A percentile compares a stretch with the other conserved stretches of the same genome.
phyloP scores from a whole-genome alignment of 257 asterid genomes.

The Solanum commersonii region DNA sequence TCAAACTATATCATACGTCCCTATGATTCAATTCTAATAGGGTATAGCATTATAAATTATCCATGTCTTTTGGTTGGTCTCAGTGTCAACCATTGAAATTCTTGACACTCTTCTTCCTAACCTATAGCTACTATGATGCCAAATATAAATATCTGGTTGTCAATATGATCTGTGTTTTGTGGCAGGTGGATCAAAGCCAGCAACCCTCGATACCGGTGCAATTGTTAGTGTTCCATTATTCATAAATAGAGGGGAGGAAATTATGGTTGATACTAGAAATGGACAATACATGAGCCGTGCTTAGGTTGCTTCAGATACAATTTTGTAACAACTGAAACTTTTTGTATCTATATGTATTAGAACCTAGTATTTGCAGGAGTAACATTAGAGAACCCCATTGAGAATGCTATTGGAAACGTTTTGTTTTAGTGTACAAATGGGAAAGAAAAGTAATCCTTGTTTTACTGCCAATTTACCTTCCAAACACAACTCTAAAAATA shows the following conservation, averaged over 20 bases:
- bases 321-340: slow-evolving; percentile 1
- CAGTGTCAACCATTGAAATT: neutral
- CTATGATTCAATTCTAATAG: neutral
- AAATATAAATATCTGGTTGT: neutral
- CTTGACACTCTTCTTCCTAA: neutral
- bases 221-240: slow-evolving; percentile 82
- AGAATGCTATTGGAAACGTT: neutral
- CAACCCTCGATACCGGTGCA: slow-evolving; percentile 86
- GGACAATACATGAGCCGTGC: slow-evolving; percentile 98
- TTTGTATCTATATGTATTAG: neutral
- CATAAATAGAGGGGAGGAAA: slow-evolving; percentile 48
- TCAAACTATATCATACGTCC: no score
- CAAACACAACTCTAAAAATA: neutral
- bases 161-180: neutral
- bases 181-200: slow-evolving; percentile 94
- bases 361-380: neutral
- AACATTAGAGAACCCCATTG: neutral
- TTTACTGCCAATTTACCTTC: neutral
- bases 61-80: neutral
- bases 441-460: neutral
- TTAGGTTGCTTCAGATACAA: slow-evolving; percentile 13
- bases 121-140: neutral
- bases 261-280: slow-evolving; percentile 77
- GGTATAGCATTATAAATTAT: neutral
- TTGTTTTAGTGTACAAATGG: neutral